Percentiles rank a stretch among this genome's conserved stretches.
Conservation (phyloP, 1,139 yeast genomes). For the Debaryomyces fabryi region DNA sequence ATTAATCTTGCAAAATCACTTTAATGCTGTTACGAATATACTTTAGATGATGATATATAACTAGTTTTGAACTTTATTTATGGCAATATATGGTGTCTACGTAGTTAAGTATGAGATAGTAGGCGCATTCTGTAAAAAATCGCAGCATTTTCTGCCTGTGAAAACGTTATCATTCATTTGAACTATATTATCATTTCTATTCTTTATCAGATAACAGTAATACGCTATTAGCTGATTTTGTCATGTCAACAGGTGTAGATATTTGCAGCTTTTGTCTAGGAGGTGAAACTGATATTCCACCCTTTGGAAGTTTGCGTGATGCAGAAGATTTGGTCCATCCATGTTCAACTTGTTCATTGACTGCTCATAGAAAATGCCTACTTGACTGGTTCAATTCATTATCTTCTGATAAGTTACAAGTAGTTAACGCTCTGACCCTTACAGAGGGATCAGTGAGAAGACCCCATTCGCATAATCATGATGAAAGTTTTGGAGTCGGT, state of each 20-base stretch:
- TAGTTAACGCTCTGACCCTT: conserved; percentile 22
- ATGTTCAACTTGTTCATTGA: conserved; percentile 42
- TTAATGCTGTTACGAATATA: not conserved
- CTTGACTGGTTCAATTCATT: conserved; percentile 48
- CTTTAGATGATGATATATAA: not conserved
- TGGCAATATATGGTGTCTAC: not conserved
- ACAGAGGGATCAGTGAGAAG: conserved; percentile 8
- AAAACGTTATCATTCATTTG: conserved; percentile 2
- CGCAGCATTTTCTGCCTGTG: conserved; percentile 2
- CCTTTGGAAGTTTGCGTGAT: conserved; percentile 42
- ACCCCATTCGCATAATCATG: conserved; percentile 2
- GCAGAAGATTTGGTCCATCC: conserved; percentile 45
- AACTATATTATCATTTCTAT: not conserved
- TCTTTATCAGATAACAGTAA: not conserved
- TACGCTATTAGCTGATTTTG: not conserved
- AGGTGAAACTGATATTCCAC: conserved; percentile 42
- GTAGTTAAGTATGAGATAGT: not conserved
- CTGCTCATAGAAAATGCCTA: conserved; percentile 44
- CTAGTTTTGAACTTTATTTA: not conserved
- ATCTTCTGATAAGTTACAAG: conserved; percentile 32
- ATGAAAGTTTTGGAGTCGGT: conserved; percentile 19
- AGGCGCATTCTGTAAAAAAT: not conserved
- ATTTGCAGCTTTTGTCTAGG: conserved; percentile 48
- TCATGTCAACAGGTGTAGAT: conserved; percentile 4
- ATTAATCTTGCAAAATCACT: conserved; percentile 24